Base-by-base conservation (phyloP, 2,329 filamentous ascomycete species). In the Clathrospora elynae region DNA sequence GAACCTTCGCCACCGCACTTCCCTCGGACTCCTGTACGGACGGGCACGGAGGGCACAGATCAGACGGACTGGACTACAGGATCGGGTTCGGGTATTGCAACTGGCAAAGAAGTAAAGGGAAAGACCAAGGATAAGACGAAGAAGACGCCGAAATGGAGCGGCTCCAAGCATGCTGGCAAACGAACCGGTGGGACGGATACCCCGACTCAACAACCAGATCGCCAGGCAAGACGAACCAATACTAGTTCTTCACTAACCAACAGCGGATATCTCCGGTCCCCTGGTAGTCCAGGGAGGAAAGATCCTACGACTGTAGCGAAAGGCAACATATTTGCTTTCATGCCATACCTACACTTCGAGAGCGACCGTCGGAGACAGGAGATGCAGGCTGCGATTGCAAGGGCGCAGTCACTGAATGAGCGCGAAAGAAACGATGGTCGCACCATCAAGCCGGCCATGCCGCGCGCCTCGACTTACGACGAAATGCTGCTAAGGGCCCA, bases 291-390 rank as follows among this genome's bases (percentile, higher is more conserved):
- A 6, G 66, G 67, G n/a, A 52, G 65, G 4, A 64, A 62, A 38
- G 64, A 68, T 24, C 64, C 61, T 3, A 61, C 58, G 41, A 16
- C 67, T 42, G 42, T 61, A 35, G 46, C 65, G 18, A 60, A 67
- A 48, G 51, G 61, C 35, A 67, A 73, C 56, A 53, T 75, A 44
- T 65, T 69, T 61, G 50, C 76, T 46, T 78, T 83, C 68, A 84
- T 85, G 80, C 83, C 83, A 0, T 86, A 84, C 54, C 67, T 86
- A 3, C 82, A 85, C 57, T 85, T 84, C 35, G 83, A 86, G 56
- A 83, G 81, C 0, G 75, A 83, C 32, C 70, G 75, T 33, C 70
- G 75, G 11, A 72, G 80, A 7, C 70, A 72, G 36, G 75, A 77
- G 52, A 84, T 86, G 82, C 78, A 79, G 39, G 68, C 76, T 12